phyloP scores from a whole-genome alignment of 2,329 filamentous ascomycete genomes.

The Neonectria punicea region DNA sequence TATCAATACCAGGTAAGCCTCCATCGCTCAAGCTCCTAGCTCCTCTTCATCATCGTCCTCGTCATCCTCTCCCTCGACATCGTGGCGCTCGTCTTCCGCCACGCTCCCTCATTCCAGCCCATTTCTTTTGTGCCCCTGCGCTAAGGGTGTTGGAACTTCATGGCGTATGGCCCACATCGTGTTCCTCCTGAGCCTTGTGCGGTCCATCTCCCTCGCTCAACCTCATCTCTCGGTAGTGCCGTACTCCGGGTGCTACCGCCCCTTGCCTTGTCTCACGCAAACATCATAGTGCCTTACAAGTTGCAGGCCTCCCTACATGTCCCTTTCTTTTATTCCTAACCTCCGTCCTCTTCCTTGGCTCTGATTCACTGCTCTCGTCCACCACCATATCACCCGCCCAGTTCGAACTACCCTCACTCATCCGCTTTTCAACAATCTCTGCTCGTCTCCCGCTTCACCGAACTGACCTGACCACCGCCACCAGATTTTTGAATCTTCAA shows the following conservation, averaged over 20 bases:
- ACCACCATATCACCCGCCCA: constrained; percentile 7
- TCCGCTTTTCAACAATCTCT: constrained; percentile 16
- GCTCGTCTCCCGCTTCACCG: constrained; percentile 7
- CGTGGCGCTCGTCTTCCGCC: constrained; percentile 5
- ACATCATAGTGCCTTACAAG: constrained; percentile 35
- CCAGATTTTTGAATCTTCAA: constrained; percentile 23
- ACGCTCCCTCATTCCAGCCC: background rate
- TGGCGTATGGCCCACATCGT: constrained; percentile 29
- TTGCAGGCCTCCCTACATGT: constrained; percentile 19
- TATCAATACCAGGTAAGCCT: constrained; percentile 36
- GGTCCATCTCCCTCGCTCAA: constrained; percentile 18
- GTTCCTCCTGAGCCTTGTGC: constrained; percentile 29
- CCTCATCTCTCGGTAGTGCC: constrained; percentile 31
- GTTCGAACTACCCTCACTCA: constrained; percentile 7
- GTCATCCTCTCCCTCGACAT: constrained; percentile 4
- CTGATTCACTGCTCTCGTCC: constrained; percentile 31
- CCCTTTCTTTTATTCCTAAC: constrained; percentile 27
- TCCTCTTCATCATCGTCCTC: background rate
- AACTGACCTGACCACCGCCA: constrained; percentile 20
- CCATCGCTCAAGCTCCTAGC: constrained; percentile 2
- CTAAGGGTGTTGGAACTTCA: constrained; percentile 1
- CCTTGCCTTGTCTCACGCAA: constrained; percentile 46
- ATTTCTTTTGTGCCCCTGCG: constrained; percentile 21
- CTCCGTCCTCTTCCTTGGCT: constrained; percentile 16
- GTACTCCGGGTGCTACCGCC: constrained; percentile 37